phyloP scores from a whole-genome alignment of 2,329 filamentous ascomycete genomes.

The Beauveria medogensis region DNA sequence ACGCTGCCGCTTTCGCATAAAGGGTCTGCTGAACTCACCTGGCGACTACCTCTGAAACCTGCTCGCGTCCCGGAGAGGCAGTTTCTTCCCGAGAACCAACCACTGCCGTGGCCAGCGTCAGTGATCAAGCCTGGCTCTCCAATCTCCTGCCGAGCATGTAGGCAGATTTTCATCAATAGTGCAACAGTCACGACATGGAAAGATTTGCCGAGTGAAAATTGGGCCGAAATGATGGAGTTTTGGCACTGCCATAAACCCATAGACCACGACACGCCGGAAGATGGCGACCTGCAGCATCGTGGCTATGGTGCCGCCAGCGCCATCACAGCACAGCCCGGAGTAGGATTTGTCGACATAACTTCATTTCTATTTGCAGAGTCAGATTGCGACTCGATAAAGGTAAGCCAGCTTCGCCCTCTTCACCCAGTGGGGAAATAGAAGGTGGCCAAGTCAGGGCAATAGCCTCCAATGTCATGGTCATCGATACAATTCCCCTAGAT shows the following conservation, averaged over 20 bases:
- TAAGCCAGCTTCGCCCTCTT: slow-evolving; percentile 22
- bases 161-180: slow-evolving; percentile 27
- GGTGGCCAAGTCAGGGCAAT: slow-evolving; percentile 45
- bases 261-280: slow-evolving; percentile 33
- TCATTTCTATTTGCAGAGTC: slow-evolving; percentile 62
- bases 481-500: slow-evolving; percentile 65
- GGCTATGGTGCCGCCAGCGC: slow-evolving; percentile 79
- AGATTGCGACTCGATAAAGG: slow-evolving; percentile 49
- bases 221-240: slow-evolving; percentile 99
- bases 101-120: slow-evolving; percentile 48
- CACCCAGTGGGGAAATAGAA: slow-evolving; percentile 44
- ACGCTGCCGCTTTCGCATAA: slow-evolving; percentile 29
- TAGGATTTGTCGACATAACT: slow-evolving; percentile 74
- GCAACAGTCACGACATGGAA: slow-evolving; percentile 59
- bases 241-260: slow-evolving; percentile 98
- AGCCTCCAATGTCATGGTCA: slow-evolving; percentile 47
- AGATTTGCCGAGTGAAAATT: slow-evolving; percentile 90
- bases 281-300: slow-evolving; percentile 48
- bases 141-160: slow-evolving; percentile 37
- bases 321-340: slow-evolving; percentile 55
- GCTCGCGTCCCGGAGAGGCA: slow-evolving; percentile 17
- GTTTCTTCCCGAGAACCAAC: slow-evolving; percentile 29
- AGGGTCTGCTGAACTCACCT: slow-evolving; percentile 33
- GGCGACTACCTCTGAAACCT: slow-evolving; percentile 42
- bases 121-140: slow-evolving; percentile 33